phyloP scores from a whole-genome alignment of 1,139 yeast genomes.

The Hanseniaspora sp. region DNA sequence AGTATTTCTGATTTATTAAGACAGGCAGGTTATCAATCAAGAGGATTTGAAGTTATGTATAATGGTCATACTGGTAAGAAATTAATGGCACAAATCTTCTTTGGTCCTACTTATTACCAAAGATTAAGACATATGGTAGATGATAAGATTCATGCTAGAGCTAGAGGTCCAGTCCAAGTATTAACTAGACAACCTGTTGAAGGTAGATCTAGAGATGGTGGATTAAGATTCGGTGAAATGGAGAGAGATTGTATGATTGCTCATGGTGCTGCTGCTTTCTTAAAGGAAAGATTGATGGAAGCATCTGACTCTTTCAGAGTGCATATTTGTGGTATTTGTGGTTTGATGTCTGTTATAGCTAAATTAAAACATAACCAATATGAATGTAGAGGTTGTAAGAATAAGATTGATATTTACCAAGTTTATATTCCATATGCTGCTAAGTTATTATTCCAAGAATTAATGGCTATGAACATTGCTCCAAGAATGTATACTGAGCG shows the following conservation, averaged over 20 bases:
- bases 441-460: conserved; percentile 86
- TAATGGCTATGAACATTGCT: conserved; percentile 88
- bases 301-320: conserved; percentile 98
- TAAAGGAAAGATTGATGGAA: conserved; percentile 95
- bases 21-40: conserved; percentile 92
- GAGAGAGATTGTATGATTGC: conserved; percentile 99
- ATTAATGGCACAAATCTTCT: conserved; percentile 93
- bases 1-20: conserved; percentile 84
- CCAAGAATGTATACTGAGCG: conserved; percentile 72
- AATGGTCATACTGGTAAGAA: conserved; percentile 98
- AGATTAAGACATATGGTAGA: conserved; percentile 98
- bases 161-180: conserved; percentile 98
- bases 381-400: conserved; percentile 96
- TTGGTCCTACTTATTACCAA: conserved; percentile 98
- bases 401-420: conserved; percentile 95
- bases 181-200: conserved; percentile 98
- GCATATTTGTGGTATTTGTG: conserved; percentile 96
- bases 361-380: conserved; percentile 92
- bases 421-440: conserved; percentile 97
- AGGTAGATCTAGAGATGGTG: conserved; percentile 99
- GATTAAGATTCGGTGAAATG: conserved; percentile 99
- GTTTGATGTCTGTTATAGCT: conserved; percentile 94
- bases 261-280: conserved; percentile 96
- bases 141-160: conserved; percentile 98
- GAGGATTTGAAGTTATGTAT: conserved; percentile 98